A percentile compares a stretch with the other conserved stretches of the same genome.
Conservation (phyloP, 1,139 yeast genomes). For the Taphrina deformans region DNA sequence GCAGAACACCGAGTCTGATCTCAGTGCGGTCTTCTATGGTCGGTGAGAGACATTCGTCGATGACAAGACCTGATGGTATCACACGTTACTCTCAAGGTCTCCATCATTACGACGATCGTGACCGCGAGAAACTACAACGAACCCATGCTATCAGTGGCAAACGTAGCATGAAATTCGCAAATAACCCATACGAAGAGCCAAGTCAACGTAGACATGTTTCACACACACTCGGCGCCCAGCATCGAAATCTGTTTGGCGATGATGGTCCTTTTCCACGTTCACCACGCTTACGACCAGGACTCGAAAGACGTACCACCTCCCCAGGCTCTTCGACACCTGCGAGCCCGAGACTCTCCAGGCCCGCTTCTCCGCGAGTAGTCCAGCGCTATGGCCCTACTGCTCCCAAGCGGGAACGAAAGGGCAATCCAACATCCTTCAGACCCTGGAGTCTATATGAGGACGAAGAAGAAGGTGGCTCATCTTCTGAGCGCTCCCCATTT, state of each 20-base stretch:
- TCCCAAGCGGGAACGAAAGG: constrained; percentile 7
- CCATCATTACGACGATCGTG: constrained; percentile 8
- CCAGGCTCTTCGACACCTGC: constrained; percentile 15
- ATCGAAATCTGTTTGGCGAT: constrained; percentile 5
- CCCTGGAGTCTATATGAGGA: constrained; percentile 28
- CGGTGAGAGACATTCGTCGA: constrained; percentile 4
- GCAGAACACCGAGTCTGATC: constrained; percentile 11
- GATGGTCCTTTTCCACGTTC: constrained; percentile 13
- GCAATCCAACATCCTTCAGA: constrained; percentile 17
- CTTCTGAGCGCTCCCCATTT: constrained; percentile 23
- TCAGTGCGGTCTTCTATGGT: background rate
- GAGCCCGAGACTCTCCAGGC: constrained; percentile 8
- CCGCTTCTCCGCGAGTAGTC: constrained; percentile 16
- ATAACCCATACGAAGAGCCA: constrained; percentile 19
- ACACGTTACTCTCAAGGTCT: constrained; percentile 1
- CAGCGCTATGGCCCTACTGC: background rate
- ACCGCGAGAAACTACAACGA: constrained; percentile 24
- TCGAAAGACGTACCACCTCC: constrained; percentile 15
- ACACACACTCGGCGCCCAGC: constrained; percentile 15
- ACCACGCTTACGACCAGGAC: constrained; percentile 25
- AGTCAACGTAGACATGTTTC: constrained; percentile 23
- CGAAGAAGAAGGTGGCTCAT: constrained; percentile 22
- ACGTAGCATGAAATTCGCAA: constrained; percentile 35
- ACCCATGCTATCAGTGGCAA: constrained; percentile 30
- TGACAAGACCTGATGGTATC: background rate